Base-by-base conservation (phyloP, 495 filamentous ascomycete species). In the Aspergillus asperescens region DNA sequence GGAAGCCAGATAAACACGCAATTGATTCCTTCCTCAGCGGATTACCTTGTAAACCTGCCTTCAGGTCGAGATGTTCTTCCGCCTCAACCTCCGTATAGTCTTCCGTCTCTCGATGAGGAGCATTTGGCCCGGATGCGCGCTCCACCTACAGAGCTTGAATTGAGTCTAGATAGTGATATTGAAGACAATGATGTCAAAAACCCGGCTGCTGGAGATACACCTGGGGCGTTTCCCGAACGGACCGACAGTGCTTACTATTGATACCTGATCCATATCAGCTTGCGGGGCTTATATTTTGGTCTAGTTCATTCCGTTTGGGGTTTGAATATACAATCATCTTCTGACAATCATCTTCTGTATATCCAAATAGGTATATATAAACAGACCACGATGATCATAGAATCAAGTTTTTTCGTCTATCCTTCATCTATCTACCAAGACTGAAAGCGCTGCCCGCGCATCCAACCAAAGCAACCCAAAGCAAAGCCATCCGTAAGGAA, bases 11-110 rank as follows among this genome's bases (percentile, higher is more conserved):
- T 94, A 35, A 86, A 89, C 47, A 86, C 88, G 1, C 91, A 97
- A 60, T 22, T 75, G 5, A 78, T 97, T 27, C 88, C 90, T 0
- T 76, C 85, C 0, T 78, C 78, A 13, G 81, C 80, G 1, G 79
- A 84, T 9, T 65, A 96, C 7, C 67, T 94, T 2, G 76, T 86
- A 6, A 83, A 80, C 41, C 81, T 97, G 62, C 93, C 93, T 0
- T 88, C 87, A 0, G 92, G 93, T 7, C 79, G 93, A 28, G 92
- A 97, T 61, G 86, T 95, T 27, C 85, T 95, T 64, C 76, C 72
- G 4, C 59, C 85, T 13, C 70, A 70, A 4, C 79, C 77, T 52
- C 72, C 74, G 1, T 92, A 79, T 55, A 73, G 77, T 15, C 80
- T 77, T 1, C 81, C 80, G 0, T 61, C 67, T 9, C 62, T 92